Percentiles rank a stretch among this genome's conserved stretches.
Conservation (phyloP, 2,329 filamentous ascomycete species). For the Sporothrix luriei region DNA sequence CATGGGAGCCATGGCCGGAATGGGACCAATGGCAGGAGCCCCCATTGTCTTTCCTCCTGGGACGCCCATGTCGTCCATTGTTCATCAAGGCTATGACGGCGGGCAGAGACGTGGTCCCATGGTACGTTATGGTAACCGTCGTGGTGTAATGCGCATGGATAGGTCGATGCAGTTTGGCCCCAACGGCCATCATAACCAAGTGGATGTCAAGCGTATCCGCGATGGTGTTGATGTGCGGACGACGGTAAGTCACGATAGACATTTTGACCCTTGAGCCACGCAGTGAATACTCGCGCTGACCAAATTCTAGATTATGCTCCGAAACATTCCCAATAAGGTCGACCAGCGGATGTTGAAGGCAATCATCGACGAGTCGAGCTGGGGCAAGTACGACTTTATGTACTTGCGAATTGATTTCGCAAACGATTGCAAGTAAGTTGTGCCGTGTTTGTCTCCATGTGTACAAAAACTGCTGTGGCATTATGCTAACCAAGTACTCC, state of each 20-base stretch:
- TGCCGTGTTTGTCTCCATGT: too few species aligned
- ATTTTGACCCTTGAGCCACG: background rate
- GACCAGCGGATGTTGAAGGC: constrained; percentile 74
- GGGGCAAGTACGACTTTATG: constrained; percentile 89
- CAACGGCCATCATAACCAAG: constrained; percentile 61
- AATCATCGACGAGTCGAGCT: constrained; percentile 76
- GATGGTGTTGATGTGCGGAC: constrained; percentile 73
- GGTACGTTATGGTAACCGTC: constrained; percentile 48
- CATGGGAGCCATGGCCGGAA: constrained; percentile 33
- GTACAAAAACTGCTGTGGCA: background rate
- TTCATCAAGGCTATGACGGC: constrained; percentile 43
- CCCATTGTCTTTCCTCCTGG: constrained; percentile 32
- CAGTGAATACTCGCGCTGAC: constrained; percentile 9
- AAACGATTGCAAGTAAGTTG: constrained; percentile 76
- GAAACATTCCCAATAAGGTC: constrained; percentile 92
- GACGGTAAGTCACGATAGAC: constrained; percentile 56
- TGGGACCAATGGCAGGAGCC: constrained; percentile 38
- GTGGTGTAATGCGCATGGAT: constrained; percentile 53
- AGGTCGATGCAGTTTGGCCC: constrained; percentile 53
- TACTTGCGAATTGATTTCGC: constrained; percentile 90
- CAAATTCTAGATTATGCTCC: constrained; percentile 74
- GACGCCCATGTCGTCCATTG: constrained; percentile 1
- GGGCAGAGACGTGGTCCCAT: constrained; percentile 46
- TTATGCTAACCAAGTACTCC: constrained; percentile 39
- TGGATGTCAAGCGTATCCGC: constrained; percentile 62